Conservation (phyloP, 2,329 filamentous ascomycete genomes). For the Stagonosporopsis rhizophila region DNA sequence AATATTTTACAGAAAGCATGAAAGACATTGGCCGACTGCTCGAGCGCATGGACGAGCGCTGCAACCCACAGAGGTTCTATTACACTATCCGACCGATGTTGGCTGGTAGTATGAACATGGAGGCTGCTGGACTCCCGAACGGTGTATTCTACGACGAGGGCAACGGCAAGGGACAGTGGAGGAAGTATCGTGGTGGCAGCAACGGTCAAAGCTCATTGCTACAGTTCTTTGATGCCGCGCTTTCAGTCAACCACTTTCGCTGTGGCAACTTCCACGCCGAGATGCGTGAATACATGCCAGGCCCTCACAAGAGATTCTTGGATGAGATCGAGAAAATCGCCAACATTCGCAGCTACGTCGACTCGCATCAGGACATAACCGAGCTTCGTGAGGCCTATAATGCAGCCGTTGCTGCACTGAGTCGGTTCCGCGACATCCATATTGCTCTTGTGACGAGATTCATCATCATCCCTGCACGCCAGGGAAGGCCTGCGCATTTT, state of each 20-base stretch:
- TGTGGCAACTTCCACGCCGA: constrained; percentile 49
- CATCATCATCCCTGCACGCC: constrained; percentile 56
- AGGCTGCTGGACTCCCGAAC: constrained; percentile 56
- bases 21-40: constrained; percentile 51
- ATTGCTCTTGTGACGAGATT: constrained; percentile 62
- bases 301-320: constrained; percentile 59
- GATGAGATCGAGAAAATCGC: constrained; percentile 54
- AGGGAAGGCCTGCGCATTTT: constrained; percentile 29
- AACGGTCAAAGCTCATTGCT: constrained; percentile 64
- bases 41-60: constrained; percentile 60
- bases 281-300: constrained; percentile 64
- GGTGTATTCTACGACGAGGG: constrained; percentile 63
- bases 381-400: constrained; percentile 56
- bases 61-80: constrained; percentile 58
- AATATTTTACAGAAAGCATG: constrained; percentile 52
- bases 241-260: constrained; percentile 59
- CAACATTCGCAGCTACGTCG: constrained; percentile 56
- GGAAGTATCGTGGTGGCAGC: constrained; percentile 61
- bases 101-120: constrained; percentile 63
- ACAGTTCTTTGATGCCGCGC: constrained; percentile 61
- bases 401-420: constrained; percentile 54
- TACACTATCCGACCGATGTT: constrained; percentile 60
- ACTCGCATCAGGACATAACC: constrained; percentile 40
- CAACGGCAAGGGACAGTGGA: constrained; percentile 57
- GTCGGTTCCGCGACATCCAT: constrained; percentile 59